Conservation (phyloP, 495 filamentous ascomycete genomes). For the Parathielavia hyrcaniae region DNA sequence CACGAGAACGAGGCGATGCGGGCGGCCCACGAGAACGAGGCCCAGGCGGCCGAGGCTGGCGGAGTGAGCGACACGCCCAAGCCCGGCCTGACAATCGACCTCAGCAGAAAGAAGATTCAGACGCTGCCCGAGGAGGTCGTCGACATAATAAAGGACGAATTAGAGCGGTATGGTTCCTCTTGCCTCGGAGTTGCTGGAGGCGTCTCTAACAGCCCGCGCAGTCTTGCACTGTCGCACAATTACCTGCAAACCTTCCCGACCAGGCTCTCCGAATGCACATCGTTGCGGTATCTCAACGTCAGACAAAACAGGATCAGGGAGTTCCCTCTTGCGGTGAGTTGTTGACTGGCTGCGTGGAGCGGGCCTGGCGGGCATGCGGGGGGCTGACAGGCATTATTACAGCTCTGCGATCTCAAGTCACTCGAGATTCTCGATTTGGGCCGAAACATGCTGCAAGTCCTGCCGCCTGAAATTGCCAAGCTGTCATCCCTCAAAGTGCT, state of each 20-base stretch:
- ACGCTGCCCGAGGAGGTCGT: slow-evolving; percentile 82
- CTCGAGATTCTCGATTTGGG: slow-evolving; percentile 91
- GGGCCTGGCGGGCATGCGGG: not conserved
- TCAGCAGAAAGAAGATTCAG: slow-evolving; percentile 75
- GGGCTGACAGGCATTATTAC: slow-evolving; percentile 21
- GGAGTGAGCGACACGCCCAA: slow-evolving; percentile 63
- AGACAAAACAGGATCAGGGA: slow-evolving; percentile 79
- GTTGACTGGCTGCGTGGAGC: not conserved
- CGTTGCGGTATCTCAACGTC: slow-evolving; percentile 91
- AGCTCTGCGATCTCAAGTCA: slow-evolving; percentile 70
- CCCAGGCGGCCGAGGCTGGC: slow-evolving; percentile 59
- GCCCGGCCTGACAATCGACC: slow-evolving; percentile 77
- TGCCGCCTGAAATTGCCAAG: slow-evolving; percentile 74
- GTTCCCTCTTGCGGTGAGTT: slow-evolving; percentile 76
- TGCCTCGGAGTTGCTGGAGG: not conserved
- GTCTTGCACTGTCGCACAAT: slow-evolving; percentile 87
- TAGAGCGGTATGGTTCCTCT: slow-evolving; percentile 61
- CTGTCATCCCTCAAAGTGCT: slow-evolving; percentile 71
- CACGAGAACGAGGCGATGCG: slow-evolving; percentile 66
- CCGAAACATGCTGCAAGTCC: slow-evolving; percentile 67
- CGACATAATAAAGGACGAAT: slow-evolving; percentile 85
- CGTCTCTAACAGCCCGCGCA: slow-evolving; percentile 33
- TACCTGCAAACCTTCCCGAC: slow-evolving; percentile 69
- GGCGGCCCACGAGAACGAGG: slow-evolving; percentile 61
- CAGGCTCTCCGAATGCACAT: slow-evolving; percentile 77